Evolutionary conservation across 2,329 filamentous ascomycete genomes (phyloP), one percentile per base, ranked within the genome.

Genomic region (Colletotrichum eremochloae): DNA sequence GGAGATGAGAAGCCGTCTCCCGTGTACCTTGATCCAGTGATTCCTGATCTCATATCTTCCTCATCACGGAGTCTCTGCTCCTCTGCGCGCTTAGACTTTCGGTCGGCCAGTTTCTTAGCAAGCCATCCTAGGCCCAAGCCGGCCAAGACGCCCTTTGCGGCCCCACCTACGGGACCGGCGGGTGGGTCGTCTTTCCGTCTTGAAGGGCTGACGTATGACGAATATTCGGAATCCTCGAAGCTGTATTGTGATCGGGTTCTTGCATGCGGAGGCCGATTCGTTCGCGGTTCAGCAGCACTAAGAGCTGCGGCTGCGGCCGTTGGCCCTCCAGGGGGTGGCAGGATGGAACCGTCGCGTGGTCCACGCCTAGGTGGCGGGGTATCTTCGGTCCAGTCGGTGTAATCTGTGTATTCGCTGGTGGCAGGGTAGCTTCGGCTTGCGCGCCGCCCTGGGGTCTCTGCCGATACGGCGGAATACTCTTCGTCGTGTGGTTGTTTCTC

Each of bases 81-180:
- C 62, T 86, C 87, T 72, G 87, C 87, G 65, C 83, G 82, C 73
- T 77, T 84, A 71, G 83, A 78, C 63, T 83, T 83, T 76, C 90
- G 82, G 80, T 90, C 86, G 75, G 87, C 89, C 79, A 93, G 86
- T 79, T 89, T 89, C 82, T 88, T 91, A 8, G 89, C 88, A 60
- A 95, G 82, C 84, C 92, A 93, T 11, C 92, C 93, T 44, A 92
- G 84, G 2, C 92, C 92, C 36, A 94, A 81, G 2, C 91, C 85
- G 11, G 88, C 90, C 62, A 91, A 78, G 18, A 90, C 76, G 1
- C 88, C 88, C 75, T 92, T 89, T 31, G 86, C 87, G n/a, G 86
- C 81, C 0, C 86, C 85, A 74, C 88, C 86, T 15, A 81, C 77
- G 44, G 67, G 83, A 81, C 66, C 83, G 67, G 76, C 78, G 68